These are phyloP conservation scores for Kodamaea alishanica DNA, from an alignment of 1,139 yeast species.

Conservation along the genomic window DNA sequence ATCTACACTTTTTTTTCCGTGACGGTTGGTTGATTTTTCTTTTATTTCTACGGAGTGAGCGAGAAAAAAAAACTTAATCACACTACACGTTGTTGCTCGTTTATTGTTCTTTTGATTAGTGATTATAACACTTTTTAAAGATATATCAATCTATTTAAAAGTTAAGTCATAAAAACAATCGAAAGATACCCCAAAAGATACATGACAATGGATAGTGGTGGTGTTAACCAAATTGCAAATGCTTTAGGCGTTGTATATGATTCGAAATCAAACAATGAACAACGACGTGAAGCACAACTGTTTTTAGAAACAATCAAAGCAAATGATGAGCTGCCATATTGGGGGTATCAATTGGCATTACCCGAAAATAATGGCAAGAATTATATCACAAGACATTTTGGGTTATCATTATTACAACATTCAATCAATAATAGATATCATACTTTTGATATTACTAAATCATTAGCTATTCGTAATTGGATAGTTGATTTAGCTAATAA, in stretches of 20 bases:
- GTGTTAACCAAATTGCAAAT: conserved; percentile 63
- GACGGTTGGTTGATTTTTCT: too few species aligned
- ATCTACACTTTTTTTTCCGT: too few species aligned
- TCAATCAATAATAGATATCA: conserved; percentile 58
- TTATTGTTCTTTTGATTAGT: too few species aligned
- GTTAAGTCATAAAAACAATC: neutral
- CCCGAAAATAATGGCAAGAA: conserved; percentile 58
- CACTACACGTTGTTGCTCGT: too few species aligned
- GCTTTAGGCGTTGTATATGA: conserved; percentile 81
- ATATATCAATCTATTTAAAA: too few species aligned
- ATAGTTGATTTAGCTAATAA: conserved; percentile 69
- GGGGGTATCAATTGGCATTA: conserved; percentile 86
- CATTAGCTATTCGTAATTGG: conserved; percentile 76
- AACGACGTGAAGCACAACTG: conserved; percentile 64
- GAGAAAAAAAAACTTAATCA: too few species aligned
- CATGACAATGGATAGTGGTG: conserved; percentile 58
- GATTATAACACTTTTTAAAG: too few species aligned
- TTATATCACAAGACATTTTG: conserved; percentile 83
- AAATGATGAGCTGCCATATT: conserved; percentile 80
- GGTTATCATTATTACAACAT: conserved; percentile 72
- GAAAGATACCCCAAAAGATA: conserved; percentile 3
- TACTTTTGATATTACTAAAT: conserved; percentile 59
- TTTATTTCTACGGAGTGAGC: too few species aligned
- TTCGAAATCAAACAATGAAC: conserved; percentile 61
- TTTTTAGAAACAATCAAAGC: conserved; percentile 74